phyloP scores from a whole-genome alignment of 2,329 filamentous ascomycete species.

The Trichoderma simmonsii region DNA sequence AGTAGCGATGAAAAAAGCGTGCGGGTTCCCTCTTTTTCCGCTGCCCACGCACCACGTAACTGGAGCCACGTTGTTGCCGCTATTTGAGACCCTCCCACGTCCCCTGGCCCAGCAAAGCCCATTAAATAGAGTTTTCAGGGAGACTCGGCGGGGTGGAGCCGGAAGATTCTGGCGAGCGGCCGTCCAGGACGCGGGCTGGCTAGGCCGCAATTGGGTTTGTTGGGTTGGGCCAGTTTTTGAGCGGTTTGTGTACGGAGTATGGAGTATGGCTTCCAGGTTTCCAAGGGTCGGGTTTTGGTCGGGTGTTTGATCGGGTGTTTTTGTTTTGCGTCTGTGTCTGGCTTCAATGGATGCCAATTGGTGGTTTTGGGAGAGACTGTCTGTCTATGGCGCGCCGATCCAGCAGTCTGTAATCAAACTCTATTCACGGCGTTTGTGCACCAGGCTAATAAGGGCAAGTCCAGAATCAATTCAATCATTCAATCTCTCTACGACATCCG shows the following conservation, averaged over 20 bases:
- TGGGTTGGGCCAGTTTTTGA: not conserved
- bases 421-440: not conserved
- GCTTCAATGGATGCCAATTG: not conserved
- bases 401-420: not conserved
- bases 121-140: slow-evolving; percentile 20
- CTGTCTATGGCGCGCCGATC: not conserved
- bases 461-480: not conserved
- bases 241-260: no score
- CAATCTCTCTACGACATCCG: not conserved
- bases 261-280: no score
- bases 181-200: not conserved
- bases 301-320: no score
- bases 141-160: slow-evolving; percentile 9
- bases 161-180: slow-evolving; percentile 12
- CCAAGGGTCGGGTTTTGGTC: no score
- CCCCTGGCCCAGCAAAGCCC: slow-evolving; percentile 6
- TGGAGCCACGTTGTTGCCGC: slow-evolving; percentile 17
- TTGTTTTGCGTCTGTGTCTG: no score
- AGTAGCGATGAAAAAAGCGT: not conserved
- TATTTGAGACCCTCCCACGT: not conserved
- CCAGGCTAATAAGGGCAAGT: not conserved
- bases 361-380: not conserved
- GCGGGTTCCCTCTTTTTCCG: not conserved
- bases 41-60: not conserved
- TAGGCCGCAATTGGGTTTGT: not conserved